These are phyloP conservation scores for Solanum appendiculatum DNA, from an alignment of 257 asterid genomes.

Conservation along the genomic window DNA sequence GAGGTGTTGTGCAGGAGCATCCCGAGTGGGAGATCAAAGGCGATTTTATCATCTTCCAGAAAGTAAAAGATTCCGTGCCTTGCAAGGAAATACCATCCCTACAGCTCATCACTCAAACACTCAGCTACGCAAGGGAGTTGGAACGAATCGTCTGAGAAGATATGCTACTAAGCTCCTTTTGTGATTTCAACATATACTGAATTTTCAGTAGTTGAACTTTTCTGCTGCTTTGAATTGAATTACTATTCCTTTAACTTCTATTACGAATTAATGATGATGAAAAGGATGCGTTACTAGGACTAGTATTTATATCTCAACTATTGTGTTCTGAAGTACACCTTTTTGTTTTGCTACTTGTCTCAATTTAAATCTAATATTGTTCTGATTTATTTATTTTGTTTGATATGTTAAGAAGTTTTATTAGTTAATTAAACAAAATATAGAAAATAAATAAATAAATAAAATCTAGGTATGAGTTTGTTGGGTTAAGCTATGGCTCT, in stretches of 20 bases:
- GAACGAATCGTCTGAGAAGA: constrained; percentile 60
- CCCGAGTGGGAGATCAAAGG: constrained; percentile 82
- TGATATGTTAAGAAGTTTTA: background rate
- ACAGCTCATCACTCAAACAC: constrained; percentile 91
- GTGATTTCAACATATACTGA: background rate
- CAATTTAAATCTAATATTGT: background rate
- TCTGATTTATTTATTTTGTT: background rate
- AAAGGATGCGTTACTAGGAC: background rate
- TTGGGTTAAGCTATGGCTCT: background rate
- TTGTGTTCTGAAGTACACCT: background rate
- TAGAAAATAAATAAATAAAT: background rate
- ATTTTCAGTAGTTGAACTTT: background rate
- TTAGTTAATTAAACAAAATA: background rate
- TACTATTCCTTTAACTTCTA: background rate
- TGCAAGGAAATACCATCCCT: constrained; percentile 95
- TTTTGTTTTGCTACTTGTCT: background rate
- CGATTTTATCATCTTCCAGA: constrained; percentile 54
- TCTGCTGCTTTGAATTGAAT: background rate
- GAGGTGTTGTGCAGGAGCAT: constrained; percentile 52
- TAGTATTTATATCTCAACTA: background rate
- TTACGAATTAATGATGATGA: background rate
- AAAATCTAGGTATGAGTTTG: background rate
- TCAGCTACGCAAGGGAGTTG: constrained; percentile 84
- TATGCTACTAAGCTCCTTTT: background rate
- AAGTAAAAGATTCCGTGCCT: constrained; percentile 62